Base-by-base conservation (phyloP, 192 early-diverging fungal genomes). In the Coemansia sp. region DNA sequence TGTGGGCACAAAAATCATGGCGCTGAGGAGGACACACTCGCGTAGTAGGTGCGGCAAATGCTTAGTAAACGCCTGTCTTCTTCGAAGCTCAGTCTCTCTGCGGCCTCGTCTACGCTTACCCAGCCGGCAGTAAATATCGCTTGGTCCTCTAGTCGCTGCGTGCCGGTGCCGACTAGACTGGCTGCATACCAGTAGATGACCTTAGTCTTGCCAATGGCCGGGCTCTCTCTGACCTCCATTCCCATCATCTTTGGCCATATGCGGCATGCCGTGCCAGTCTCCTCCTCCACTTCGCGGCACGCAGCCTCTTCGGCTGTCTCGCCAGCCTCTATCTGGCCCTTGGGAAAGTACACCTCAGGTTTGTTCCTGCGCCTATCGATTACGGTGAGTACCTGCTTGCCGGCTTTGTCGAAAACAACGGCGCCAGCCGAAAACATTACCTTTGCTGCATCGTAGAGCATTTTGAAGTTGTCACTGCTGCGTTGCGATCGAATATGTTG, bases 131-230 rank as follows among this genome's bases (percentile, higher is more conserved):
- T 17, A 17, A 82, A 40, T 24, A 60, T 35, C 40, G 76, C 74
- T 31, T 74, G 40, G 24, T 42, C 56, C 59, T 82, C 79, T 4
- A 72, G 64, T 10, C 25, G 60, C 56, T 82, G 79, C 6, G 37
- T 20, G 20, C 42, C 7, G 9, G 22, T 66, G 22, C 58, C 66
- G 9, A 69, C 66, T 15, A 66, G 17, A n/a, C 41, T 67, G n/a
- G 66, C 79, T 2, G 63, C 73, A 59, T 73, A 82, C 79, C 79
- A 82, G 60, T 76, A 73, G 6, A 82, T 60, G n/a, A 76, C 31
- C 32, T 82, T 82, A 12, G 73, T 69, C 31, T 61, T 76, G 25
- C 31, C 37, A 41, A 54, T 56, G 0, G 24, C 37, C 7, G 54
- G 45, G 11, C 24, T 59, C 54, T 73, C 62, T 14, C 79, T 29